Evolutionary conservation across 192 early-diverging fungal genomes (phyloP), one percentile per base, ranked within the genome.

Genomic region (Gigaspora rosea): DNA sequence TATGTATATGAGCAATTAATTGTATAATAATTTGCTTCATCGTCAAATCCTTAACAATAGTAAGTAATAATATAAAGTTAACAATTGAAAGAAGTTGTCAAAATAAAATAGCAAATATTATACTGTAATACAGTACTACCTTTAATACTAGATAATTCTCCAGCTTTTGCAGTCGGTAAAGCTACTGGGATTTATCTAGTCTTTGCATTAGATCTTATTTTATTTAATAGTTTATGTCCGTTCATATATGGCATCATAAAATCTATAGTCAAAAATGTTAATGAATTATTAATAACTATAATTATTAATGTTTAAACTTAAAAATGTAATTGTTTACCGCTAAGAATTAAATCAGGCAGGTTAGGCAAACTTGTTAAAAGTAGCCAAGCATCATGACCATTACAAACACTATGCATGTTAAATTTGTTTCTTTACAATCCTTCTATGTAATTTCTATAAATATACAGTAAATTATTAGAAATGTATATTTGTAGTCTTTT

Each of bases 241-340:
- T 89, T 83, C 86, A 91, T 80, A 11, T 85, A 82, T 3, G 90
- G 90, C 90, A 91, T 91, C 62, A 84, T 87, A 16, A 89, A 79
- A 79, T 89, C 88, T 77, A 76, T 41, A 41, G 5, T 12, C 1
- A 59, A 41, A 41, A 41, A 41, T 3, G 5, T 41, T 41, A 41
- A 41, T 41, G 36, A 41, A 41, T 41, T 41, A 41, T n/a, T 41
- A 41, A 41, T 41, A 41, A 27, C 9, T 13, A 22, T 2, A 13
- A 58, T 4, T 33, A 75, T 62, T 11, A 3, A 41, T 3, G 36
- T 5, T 2, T 41, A 41, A 41, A 41, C 36, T 41, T 41, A 41
- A 41, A 41, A 41, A 41, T 41, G 5, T 41, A 41, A 41, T 41
- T 41, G 36, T 5, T 41, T 80, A 84, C 83, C 83, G 65, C 83